Conservation (phyloP, 2,329 filamentous ascomycete genomes). For the Ascomycota sp. region DNA sequence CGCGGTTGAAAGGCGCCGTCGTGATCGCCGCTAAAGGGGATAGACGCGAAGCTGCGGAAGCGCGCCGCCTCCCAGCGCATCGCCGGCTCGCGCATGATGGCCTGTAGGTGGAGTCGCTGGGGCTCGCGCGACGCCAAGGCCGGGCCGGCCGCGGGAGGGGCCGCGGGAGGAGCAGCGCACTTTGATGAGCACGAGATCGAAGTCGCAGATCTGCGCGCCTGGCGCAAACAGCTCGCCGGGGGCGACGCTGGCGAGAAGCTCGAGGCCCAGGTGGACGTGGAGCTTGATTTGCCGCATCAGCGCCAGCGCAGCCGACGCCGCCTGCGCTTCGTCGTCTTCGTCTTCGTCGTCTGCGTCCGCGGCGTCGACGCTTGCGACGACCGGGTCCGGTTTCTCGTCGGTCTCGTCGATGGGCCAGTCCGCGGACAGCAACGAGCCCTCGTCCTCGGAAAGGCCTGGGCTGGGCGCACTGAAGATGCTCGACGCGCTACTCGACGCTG, state of each 20-base stretch:
- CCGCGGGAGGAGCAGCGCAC: constrained; percentile 3
- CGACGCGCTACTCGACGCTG: constrained; percentile 1
- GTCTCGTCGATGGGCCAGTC: constrained; percentile 3
- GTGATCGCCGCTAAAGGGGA: constrained; percentile 6
- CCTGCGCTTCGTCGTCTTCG: background rate
- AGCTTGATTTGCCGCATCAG: constrained; percentile 6
- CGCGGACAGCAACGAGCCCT: constrained; percentile 2
- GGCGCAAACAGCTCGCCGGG: constrained; percentile 5
- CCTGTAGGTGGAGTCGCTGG: constrained; percentile 1
- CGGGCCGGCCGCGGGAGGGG: too few relatives aligned
- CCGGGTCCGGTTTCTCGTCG: background rate
- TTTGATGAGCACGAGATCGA: constrained; percentile 7
- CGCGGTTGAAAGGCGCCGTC: constrained; percentile 6
- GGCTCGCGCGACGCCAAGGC: constrained; percentile 1
- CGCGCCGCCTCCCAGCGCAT: constrained; percentile 6
- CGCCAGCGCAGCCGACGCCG: constrained; percentile 1
- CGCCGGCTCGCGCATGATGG: constrained; percentile 5
- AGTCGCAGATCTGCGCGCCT: constrained; percentile 3
- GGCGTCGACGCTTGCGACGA: too few relatives aligned
- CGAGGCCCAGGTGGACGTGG: constrained; percentile 6
- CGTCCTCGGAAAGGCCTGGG: constrained; percentile 1
- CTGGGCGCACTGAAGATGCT: constrained; percentile 3
- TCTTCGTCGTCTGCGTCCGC: background rate
- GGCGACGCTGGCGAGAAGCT: constrained; percentile 5
- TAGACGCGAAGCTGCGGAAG: constrained; percentile 5